Evolutionary conservation across 2,329 filamentous ascomycete species (phyloP).

Genomic region (Phaeomoniella chlamydospora): DNA sequence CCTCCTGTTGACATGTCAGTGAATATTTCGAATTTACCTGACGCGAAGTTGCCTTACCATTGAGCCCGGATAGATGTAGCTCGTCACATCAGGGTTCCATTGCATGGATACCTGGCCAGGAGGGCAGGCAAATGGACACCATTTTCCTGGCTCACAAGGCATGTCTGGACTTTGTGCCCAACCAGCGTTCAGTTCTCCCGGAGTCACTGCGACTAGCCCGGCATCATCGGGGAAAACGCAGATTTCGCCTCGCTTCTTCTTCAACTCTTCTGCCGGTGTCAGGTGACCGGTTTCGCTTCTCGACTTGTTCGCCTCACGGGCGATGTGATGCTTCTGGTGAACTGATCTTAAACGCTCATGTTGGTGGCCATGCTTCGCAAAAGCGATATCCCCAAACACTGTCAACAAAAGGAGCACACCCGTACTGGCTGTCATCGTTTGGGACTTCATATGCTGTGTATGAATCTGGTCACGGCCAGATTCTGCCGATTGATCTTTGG

Average conservation of each 20-base stretch:
- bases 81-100: slow-evolving; percentile 56
- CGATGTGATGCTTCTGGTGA: slow-evolving; percentile 18
- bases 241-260: slow-evolving; percentile 37
- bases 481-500: background rate
- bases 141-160: slow-evolving; percentile 49
- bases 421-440: slow-evolving; percentile 15
- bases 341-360: slow-evolving; percentile 17
- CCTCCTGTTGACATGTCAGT: slow-evolving; percentile 37
- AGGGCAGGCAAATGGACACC: slow-evolving; percentile 66
- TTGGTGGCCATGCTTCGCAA: slow-evolving; percentile 11
- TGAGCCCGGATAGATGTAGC: slow-evolving; percentile 53
- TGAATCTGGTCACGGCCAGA: background rate
- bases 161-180: slow-evolving; percentile 72
- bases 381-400: slow-evolving; percentile 16
- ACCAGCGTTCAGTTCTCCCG: slow-evolving; percentile 49
- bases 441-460: slow-evolving; percentile 12
- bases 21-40: background rate
- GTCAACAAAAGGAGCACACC: slow-evolving; percentile 21
- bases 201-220: slow-evolving; percentile 55
- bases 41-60: slow-evolving; percentile 41
- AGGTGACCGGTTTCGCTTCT: slow-evolving; percentile 9
- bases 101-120: slow-evolving; percentile 64
- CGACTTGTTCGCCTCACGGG: slow-evolving; percentile 12
- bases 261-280: slow-evolving; percentile 15
- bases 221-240: slow-evolving; percentile 55